Evolutionary conservation across 192 early-diverging fungal genomes (phyloP), one percentile per base, ranked within the genome.

Genomic region (Dissophora globulifera): DNA sequence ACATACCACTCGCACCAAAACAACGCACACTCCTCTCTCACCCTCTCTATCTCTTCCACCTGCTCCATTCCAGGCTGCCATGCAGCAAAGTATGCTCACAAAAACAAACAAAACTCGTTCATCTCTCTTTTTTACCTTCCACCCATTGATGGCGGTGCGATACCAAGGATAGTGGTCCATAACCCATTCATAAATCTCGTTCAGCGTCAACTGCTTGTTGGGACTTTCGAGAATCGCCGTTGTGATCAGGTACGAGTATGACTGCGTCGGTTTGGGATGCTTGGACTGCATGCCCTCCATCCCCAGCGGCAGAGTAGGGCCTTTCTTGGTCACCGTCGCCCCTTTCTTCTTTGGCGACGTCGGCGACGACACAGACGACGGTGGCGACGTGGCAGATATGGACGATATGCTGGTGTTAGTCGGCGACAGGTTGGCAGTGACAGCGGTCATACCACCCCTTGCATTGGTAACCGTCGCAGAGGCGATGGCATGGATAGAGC

Each of bases 131-230:
- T 40, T 67, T 80, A 83, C 82, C 80, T 85, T 88, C 90, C 89
- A 90, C 30, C 89, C 89, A 35, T 82, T 82, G 32, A 83, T 84
- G 19, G 93, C 93, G 16, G 89, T 93, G 45, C 85, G 81, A 67
- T 89, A 96, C 82, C 92, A 94, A 1, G 93, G 90, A 64, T 90
- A 95, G 48, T 89, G 67, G 15, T 86, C 84, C 80, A 89, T 88
- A 16, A 93, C 84, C 90, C 91, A 96, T 33, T 86, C 84, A 80
- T 96, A 96, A 62, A 96, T 94, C 61, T 94, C 93, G 59, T 87
- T 91, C 31, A 96, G 84, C 22, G 95, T 94, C 85, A 95, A 84
- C 62, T 88, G 84, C 49, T 87, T 83, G 40, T 85, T 83, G 10
- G 88, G 85, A 51, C 81, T 82, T 33, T 82, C 82, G 31, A 87